These are phyloP conservation scores for Mucor racemosus DNA, from an alignment of 371 early-diverging fungal genomes.

Conservation along the genomic window DNA sequence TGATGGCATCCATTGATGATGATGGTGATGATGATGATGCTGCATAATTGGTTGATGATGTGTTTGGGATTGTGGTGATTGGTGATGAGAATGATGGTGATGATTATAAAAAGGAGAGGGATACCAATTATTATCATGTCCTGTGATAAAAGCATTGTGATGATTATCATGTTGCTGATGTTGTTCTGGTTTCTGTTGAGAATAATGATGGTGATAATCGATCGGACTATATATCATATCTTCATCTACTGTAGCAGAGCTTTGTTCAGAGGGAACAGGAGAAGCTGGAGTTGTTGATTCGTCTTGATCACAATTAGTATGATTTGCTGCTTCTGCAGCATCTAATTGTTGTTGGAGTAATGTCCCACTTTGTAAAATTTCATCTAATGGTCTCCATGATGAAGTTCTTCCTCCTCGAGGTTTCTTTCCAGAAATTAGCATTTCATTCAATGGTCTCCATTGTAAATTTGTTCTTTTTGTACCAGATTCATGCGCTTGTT, in stretches of 20 bases:
- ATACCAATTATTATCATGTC: slow-evolving; percentile 7
- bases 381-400: slow-evolving; percentile 24
- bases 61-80: background rate
- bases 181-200: background rate
- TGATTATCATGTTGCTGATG: background rate
- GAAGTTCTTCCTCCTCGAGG: slow-evolving; percentile 1
- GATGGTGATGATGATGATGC: slow-evolving; percentile 11
- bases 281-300: slow-evolving; percentile 14
- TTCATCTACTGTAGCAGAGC: slow-evolving; percentile 19
- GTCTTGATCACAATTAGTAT: background rate
- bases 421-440: slow-evolving; percentile 8
- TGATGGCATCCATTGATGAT: slow-evolving; percentile 18
- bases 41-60: background rate
- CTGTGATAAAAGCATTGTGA: background rate
- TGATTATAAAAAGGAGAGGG: slow-evolving; percentile 3
- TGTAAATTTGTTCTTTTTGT: slow-evolving; percentile 19
- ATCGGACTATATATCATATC: slow-evolving; percentile 20
- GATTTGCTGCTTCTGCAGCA: background rate
- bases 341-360: slow-evolving; percentile 15
- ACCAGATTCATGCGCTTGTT: slow-evolving; percentile 24
- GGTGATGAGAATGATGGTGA: background rate
- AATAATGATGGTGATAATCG: background rate
- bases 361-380: slow-evolving; percentile 16
- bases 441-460: slow-evolving; percentile 33
- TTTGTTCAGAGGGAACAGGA: slow-evolving; percentile 24